Evolutionary conservation across 73 alveolate species (phyloP), one percentile per base, ranked within the genome.

Genomic region (Paraurostyla sp.): DNA sequence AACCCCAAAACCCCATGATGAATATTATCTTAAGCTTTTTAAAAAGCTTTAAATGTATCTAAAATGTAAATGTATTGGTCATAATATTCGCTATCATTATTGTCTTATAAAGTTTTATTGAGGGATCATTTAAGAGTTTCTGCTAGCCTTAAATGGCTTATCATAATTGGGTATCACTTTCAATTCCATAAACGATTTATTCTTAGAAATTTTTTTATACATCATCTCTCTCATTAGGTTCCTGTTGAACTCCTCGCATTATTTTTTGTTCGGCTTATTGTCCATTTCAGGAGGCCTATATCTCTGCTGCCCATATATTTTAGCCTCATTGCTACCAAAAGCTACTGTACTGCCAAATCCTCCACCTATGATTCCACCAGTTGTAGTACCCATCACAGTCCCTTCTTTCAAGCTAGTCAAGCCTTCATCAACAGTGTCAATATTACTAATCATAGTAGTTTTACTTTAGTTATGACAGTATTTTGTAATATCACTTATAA

Each of bases 131-230:
- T n/a, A n/a, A n/a, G n/a, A n/a, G n/a, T n/a, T n/a, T n/a, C n/a
- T n/a, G n/a, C n/a, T n/a, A n/a, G n/a, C n/a, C n/a, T n/a, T n/a
- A n/a, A n/a, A n/a, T n/a, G n/a, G n/a, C n/a, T n/a, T n/a, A n/a
- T n/a, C n/a, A n/a, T n/a, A n/a, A n/a, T n/a, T n/a, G n/a, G n/a
- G n/a, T n/a, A n/a, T n/a, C n/a, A n/a, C n/a, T 65, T 35, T 65
- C 58, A 22, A 65, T 38, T 65, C 82, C 82, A 65, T 15, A 65
- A 35, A 65, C 13, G 82, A 22, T 40, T 65, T 65, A 40, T 65
- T 65, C 38, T 65, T 65, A 3, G 27, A 1, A 56, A 65, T 65
- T 40, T 65, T 65, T 3, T 25, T 35, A 33, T 65, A 20, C 9
- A 65, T 16, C 56, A 65, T 11, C 3, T 56, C 40, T 20, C 42